These are phyloP conservation scores for Lolium multiflorum DNA, from an alignment of 176 grass and related monocot species.

Conservation along the genomic window DNA sequence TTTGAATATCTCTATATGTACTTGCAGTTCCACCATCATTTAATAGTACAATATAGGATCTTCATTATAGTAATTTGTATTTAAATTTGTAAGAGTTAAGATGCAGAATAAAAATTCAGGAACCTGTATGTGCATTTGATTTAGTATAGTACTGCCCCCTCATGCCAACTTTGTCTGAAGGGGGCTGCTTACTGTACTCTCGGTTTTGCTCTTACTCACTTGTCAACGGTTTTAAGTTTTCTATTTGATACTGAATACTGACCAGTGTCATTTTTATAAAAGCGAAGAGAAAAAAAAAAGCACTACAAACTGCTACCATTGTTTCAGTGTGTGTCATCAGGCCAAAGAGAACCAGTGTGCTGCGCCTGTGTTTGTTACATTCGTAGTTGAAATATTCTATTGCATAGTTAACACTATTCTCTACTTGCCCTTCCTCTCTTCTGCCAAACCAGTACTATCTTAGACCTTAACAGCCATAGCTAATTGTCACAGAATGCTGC, in stretches of 20 bases:
- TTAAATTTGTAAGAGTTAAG: neutral
- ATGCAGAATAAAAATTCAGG: conserved; percentile 3
- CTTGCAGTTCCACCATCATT: neutral
- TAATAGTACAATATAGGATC: neutral
- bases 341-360: neutral
- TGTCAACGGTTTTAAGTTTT: neutral
- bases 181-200: neutral
- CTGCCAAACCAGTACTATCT: neutral
- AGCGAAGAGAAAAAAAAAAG: too few species aligned
- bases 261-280: neutral
- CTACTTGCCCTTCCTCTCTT: neutral
- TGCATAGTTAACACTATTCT: neutral
- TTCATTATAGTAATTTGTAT: neutral
- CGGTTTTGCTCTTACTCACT: neutral
- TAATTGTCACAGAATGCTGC: conserved; percentile 30
- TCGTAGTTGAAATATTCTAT: neutral
- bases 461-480: neutral
- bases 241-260: neutral
- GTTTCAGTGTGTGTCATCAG: neutral
- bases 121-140: neutral
- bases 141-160: neutral
- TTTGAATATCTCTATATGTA: conserved; percentile 14
- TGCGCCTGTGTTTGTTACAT: neutral
- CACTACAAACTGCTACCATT: neutral
- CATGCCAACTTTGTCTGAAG: conserved; percentile 12